Evolutionary conservation across 208 protist genomes (phyloP).

Genomic region (Porcisia hertigi): DNA sequence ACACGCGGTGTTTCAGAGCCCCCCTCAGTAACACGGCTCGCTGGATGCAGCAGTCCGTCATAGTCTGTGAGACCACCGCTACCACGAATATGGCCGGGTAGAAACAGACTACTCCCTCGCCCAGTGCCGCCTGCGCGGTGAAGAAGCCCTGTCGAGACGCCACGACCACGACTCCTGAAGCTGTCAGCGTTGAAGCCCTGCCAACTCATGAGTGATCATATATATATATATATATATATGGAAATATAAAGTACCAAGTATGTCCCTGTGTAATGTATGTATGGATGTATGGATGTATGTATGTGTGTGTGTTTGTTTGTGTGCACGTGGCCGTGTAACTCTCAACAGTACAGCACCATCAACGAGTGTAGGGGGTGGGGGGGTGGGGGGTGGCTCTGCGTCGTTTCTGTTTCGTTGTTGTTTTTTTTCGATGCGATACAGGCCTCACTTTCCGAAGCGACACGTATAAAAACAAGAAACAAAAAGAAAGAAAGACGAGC

Average conservation of each 20-base stretch:
- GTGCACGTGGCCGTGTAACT: not conserved
- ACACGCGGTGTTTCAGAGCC: slow-evolving; percentile 24
- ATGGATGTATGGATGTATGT: not conserved
- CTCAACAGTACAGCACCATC: too few relatives aligned
- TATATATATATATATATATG: slow-evolving; percentile 20
- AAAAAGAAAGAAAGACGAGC: too few relatives aligned
- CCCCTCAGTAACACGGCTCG: not conserved
- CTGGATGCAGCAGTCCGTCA: not conserved
- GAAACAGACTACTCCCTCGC: slow-evolving; percentile 7
- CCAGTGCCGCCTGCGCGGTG: not conserved
- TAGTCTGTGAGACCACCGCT: slow-evolving; percentile 3
- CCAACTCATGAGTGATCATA: slow-evolving; percentile 19
- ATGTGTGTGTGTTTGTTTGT: not conserved
- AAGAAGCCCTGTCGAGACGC: not conserved
- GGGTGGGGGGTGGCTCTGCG: too few relatives aligned
- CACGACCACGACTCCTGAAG: not conserved
- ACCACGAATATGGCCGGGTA: not conserved
- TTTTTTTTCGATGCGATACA: too few relatives aligned
- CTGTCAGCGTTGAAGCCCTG: slow-evolving; percentile 12
- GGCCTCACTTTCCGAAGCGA: too few relatives aligned
- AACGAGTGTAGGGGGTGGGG: too few relatives aligned
- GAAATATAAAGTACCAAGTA: not conserved
- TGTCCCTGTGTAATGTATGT: not conserved
- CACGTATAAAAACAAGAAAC: too few relatives aligned
- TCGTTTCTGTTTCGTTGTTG: too few relatives aligned